Evolutionary conservation across 2,329 filamentous ascomycete species (phyloP).

Genomic region (Beauveria caledonica): DNA sequence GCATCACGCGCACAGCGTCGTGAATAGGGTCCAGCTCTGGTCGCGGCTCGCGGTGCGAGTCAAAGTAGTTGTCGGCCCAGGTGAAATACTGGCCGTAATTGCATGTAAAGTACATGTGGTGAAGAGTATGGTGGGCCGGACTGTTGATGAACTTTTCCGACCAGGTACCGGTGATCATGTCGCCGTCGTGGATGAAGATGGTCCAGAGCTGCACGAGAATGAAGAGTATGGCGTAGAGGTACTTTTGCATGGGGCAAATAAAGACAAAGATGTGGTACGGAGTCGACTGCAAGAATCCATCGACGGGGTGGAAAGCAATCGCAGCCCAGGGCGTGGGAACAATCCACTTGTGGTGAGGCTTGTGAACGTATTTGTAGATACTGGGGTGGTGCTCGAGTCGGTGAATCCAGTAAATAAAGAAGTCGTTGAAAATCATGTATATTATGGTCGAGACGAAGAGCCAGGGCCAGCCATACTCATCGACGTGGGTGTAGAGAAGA

Average conservation of each 20-base stretch:
- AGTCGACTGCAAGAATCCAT: slow-evolving; percentile 37
- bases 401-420: slow-evolving; percentile 41
- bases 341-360: slow-evolving; percentile 43
- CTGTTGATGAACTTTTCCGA: slow-evolving; percentile 39
- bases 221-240: slow-evolving; percentile 37
- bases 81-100: slow-evolving; percentile 43
- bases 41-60: slow-evolving; percentile 35
- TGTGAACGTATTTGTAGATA: slow-evolving; percentile 39
- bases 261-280: slow-evolving; percentile 39
- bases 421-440: slow-evolving; percentile 38
- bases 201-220: slow-evolving; percentile 39
- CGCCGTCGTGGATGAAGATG: slow-evolving; percentile 41
- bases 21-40: slow-evolving; percentile 36
- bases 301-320: slow-evolving; percentile 38
- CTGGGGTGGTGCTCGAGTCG: slow-evolving; percentile 37
- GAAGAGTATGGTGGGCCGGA: slow-evolving; percentile 39
- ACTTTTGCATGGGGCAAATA: slow-evolving; percentile 37
- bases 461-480: slow-evolving; percentile 34
- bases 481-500: slow-evolving; percentile 30
- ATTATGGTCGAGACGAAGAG: slow-evolving; percentile 28
- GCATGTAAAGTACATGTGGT: slow-evolving; percentile 42
- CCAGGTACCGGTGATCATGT: slow-evolving; percentile 40
- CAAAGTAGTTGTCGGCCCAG: slow-evolving; percentile 37
- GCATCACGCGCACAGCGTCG: slow-evolving; percentile 36
- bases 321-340: slow-evolving; percentile 40